Conservation (phyloP, 768 basidiomycete genomes). For the Piloderma croceum region DNA sequence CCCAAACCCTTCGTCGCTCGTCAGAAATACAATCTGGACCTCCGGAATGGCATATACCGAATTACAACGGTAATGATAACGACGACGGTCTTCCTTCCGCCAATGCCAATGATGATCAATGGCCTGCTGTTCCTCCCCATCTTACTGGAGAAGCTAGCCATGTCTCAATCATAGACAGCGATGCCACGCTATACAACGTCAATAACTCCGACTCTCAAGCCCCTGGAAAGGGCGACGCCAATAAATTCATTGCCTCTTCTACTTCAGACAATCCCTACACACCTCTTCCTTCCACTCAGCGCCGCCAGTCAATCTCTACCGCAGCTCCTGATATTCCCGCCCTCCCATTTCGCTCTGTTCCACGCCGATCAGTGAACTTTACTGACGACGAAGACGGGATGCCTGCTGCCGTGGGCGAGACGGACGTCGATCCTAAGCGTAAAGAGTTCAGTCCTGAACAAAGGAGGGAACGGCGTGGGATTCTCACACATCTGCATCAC, state of each 20-base stretch:
- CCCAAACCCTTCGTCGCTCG: too few species aligned
- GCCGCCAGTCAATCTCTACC: conserved; percentile 32
- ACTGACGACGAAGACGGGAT: conserved; percentile 23
- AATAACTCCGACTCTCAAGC: conserved; percentile 17
- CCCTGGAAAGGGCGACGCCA: conserved; percentile 28
- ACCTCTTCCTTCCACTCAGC: conserved; percentile 59
- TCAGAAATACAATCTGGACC: too few species aligned
- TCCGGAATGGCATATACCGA: conserved; percentile 27
- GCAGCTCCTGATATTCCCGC: conserved; percentile 12
- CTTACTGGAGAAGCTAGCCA: conserved; percentile 7
- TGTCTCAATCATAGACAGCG: conserved; percentile 25
- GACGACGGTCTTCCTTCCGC: conserved; percentile 4
- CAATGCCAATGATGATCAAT: too few species aligned
- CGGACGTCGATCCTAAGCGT: conserved; percentile 1
- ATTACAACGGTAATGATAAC: conserved; percentile 16
- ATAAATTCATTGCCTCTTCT: too few species aligned
- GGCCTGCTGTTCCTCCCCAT: conserved; percentile 17
- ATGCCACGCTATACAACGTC: conserved; percentile 31
- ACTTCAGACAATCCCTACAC: conserved; percentile 53
- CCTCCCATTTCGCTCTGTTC: conserved; percentile 7
- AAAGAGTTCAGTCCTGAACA: conserved; percentile 16
- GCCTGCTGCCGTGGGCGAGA: conserved; percentile 1
- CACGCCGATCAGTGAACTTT: conserved; percentile 38
- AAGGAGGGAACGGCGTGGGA: conserved; percentile 21
- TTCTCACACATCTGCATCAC: conserved; percentile 27